Conservation (phyloP, 75 land plant species). For the Cupressus sempervirens region DNA sequence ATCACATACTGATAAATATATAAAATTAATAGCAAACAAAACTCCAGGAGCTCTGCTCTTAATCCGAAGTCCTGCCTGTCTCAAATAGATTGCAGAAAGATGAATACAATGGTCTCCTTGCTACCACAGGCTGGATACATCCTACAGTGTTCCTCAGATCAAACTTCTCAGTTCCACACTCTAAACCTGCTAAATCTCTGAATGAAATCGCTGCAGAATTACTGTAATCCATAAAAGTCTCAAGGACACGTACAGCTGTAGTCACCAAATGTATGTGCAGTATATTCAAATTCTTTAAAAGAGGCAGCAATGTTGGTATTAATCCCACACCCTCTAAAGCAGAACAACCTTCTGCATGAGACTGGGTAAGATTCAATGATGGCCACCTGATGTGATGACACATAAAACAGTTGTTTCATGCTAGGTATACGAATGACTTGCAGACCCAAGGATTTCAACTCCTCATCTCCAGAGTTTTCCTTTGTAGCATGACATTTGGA, state of each 20-base stretch:
- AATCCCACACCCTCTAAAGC: constrained; percentile 88
- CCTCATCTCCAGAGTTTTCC: constrained; percentile 16
- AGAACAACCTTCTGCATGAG: constrained; percentile 90
- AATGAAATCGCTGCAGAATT: constrained; percentile 88
- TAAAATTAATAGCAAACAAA: too few species aligned
- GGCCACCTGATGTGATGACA: constrained; percentile 82
- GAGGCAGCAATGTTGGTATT: constrained; percentile 83
- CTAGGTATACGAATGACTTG: constrained; percentile 78
- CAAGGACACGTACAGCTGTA: constrained; percentile 81
- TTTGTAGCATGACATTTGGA: too few species aligned
- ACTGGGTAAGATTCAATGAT: constrained; percentile 77
- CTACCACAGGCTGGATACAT: too few species aligned
- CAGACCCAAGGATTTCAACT: constrained; percentile 45
- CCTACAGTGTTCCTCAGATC: too few species aligned
- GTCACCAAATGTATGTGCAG: constrained; percentile 84
- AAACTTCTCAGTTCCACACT: too few species aligned
- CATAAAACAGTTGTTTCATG: constrained; percentile 53
- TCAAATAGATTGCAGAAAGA: too few species aligned
- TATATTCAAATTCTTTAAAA: constrained; percentile 70
- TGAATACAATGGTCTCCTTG: too few species aligned
- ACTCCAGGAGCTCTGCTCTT: too few species aligned
- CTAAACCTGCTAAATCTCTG: constrained; percentile 89
- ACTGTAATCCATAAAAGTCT: constrained; percentile 93
- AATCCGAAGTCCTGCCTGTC: too few species aligned
- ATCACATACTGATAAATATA: too few species aligned